A percentile compares a stretch with the other conserved stretches of the same genome.
These are phyloP conservation scores for Phytophthora pisi DNA, from an alignment of 352 stramenopile genomes.

Conservation along the genomic window DNA sequence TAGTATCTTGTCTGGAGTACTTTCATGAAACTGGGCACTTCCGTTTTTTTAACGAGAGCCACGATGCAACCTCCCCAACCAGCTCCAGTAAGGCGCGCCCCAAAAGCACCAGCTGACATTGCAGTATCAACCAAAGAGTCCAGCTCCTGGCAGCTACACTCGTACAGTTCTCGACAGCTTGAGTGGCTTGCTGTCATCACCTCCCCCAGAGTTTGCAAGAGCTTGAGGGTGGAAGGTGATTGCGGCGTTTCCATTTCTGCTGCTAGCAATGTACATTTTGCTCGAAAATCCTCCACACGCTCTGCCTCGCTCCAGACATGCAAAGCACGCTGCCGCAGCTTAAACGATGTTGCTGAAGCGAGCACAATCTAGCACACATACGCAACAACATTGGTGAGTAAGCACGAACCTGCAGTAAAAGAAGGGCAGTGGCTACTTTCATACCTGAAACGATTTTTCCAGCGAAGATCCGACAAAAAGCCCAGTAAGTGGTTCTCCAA, in stretches of 20 bases:
- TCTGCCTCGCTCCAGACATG: conserved; percentile 78
- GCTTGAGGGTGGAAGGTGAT: not conserved
- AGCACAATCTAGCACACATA: conserved; percentile 37
- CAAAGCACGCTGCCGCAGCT: conserved; percentile 57
- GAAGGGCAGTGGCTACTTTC: not conserved
- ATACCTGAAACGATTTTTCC: conserved; percentile 40
- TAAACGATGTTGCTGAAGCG: conserved; percentile 38
- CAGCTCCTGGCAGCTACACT: conserved; percentile 78
- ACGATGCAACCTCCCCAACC: conserved; percentile 87
- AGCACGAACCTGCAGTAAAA: not conserved
- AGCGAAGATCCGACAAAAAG: conserved; percentile 46
- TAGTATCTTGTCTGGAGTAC: conserved; percentile 47
- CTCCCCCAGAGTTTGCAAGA: conserved; percentile 45
- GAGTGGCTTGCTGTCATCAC: conserved; percentile 76
- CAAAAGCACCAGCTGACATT: conserved; percentile 54
- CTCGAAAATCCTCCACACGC: conserved; percentile 60
- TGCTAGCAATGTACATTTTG: conserved; percentile 27
- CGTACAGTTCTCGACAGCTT: conserved; percentile 71
- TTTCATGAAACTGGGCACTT: conserved; percentile 47
- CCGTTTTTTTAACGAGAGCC: conserved; percentile 47
- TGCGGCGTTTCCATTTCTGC: conserved; percentile 8
- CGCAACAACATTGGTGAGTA: not conserved
- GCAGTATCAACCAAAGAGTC: conserved; percentile 65
- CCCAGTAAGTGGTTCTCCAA: conserved; percentile 22
- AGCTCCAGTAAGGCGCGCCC: conserved; percentile 77